These are phyloP conservation scores for Colletotrichum sp. DNA, from an alignment of 2,329 filamentous ascomycete genomes.

Conservation along the genomic window DNA sequence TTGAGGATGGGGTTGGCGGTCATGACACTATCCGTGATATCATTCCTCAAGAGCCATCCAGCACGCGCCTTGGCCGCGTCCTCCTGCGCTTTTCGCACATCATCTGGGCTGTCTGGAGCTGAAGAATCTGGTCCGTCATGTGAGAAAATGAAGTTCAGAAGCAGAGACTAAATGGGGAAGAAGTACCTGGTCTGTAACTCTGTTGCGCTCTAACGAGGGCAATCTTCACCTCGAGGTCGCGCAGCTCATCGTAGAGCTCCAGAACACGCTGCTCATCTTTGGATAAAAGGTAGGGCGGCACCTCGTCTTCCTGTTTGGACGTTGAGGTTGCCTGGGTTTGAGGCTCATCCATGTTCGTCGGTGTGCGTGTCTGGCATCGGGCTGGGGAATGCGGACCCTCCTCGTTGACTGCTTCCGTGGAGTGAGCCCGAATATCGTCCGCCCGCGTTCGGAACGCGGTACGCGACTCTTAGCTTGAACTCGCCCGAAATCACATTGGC, in stretches of 20 bases:
- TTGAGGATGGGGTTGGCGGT: conserved; percentile 78
- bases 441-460: conserved; percentile 6
- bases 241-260: conserved; percentile 73
- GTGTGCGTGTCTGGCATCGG: neutral
- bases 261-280: conserved; percentile 70
- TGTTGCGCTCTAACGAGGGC: conserved; percentile 65
- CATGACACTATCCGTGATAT: conserved; percentile 71
- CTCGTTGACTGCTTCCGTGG: neutral
- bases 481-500: neutral
- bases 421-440: neutral
- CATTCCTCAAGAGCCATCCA: conserved; percentile 71
- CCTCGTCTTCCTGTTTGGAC: conserved; percentile 35
- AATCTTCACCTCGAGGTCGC: conserved; percentile 75
- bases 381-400: neutral
- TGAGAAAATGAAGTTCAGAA: neutral
- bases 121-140: neutral
- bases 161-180: neutral
- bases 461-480: neutral
- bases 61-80: conserved; percentile 75
- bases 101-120: neutral
- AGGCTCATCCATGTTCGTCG: conserved; percentile 30
- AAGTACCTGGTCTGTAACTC: conserved; percentile 39
- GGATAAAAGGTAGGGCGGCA: conserved; percentile 59
- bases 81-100: conserved; percentile 62
- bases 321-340: neutral